phyloP scores from a whole-genome alignment of 768 basidiomycete genomes.

The Leccinum broughii region DNA sequence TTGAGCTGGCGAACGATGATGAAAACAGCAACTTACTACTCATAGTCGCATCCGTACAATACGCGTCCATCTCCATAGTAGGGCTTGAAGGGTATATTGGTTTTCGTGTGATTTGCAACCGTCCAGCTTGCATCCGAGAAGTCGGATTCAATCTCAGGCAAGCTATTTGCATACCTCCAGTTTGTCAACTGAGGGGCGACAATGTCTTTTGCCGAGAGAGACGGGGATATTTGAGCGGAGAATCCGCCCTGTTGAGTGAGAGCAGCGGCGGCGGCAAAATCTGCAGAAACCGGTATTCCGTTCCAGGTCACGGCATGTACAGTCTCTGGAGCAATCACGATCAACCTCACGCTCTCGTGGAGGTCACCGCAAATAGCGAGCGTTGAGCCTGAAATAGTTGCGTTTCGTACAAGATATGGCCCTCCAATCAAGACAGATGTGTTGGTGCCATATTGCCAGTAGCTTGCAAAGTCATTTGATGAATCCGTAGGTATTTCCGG shows the following conservation, averaged over 20 bases:
- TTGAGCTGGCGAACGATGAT: slow-evolving; percentile 8
- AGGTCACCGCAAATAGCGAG: slow-evolving; percentile 72
- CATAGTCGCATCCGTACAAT: slow-evolving; percentile 87
- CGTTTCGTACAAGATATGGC: slow-evolving; percentile 63
- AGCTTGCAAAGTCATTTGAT: slow-evolving; percentile 51
- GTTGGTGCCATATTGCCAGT: slow-evolving; percentile 75
- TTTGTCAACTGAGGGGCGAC: slow-evolving; percentile 49
- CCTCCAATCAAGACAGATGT: slow-evolving; percentile 63
- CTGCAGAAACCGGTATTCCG: slow-evolving; percentile 45
- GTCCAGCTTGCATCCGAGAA: slow-evolving; percentile 71
- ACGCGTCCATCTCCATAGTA: slow-evolving; percentile 73
- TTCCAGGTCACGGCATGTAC: slow-evolving; percentile 72
- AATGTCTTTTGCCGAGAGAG: slow-evolving; percentile 33
- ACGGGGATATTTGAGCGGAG: slow-evolving; percentile 44
- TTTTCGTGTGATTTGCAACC: slow-evolving; percentile 66
- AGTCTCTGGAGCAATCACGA: slow-evolving; percentile 58
- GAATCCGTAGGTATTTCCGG: slow-evolving; percentile 53
- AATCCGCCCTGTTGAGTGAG: slow-evolving; percentile 46
- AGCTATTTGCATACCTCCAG: slow-evolving; percentile 77
- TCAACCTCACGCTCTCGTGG: slow-evolving; percentile 55
- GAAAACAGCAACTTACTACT: slow-evolving; percentile 52
- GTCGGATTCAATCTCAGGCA: slow-evolving; percentile 61
- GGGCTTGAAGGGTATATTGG: slow-evolving; percentile 70
- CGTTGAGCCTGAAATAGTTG: slow-evolving; percentile 44
- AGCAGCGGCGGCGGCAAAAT: slow-evolving; percentile 31